Percentiles rank a stretch among this genome's conserved stretches.
These are phyloP conservation scores for Viola odorata DNA, from an alignment of 345 rosid genomes.

Conservation along the genomic window DNA sequence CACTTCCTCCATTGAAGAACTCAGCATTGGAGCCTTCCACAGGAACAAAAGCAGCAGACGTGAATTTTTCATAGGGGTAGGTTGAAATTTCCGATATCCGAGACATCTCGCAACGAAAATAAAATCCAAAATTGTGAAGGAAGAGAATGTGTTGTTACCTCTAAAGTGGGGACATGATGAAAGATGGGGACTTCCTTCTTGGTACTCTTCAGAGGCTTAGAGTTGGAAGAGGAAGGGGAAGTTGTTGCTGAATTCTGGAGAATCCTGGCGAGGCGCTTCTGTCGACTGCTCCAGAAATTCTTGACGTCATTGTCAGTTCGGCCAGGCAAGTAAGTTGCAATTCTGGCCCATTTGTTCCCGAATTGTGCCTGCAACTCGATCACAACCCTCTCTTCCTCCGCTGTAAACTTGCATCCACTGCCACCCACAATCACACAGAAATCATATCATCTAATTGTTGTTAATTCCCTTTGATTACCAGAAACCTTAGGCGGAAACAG, in stretches of 20 bases:
- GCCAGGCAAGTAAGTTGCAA: constrained; percentile 76
- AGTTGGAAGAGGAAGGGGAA: constrained; percentile 24
- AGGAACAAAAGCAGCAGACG: not conserved
- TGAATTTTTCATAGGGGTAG: too few species aligned
- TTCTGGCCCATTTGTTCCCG: constrained; percentile 95
- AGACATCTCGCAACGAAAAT: too few species aligned
- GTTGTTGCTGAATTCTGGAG: constrained; percentile 39
- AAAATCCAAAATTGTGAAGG: too few species aligned
- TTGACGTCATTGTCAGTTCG: constrained; percentile 92
- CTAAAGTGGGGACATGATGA: constrained; percentile 12
- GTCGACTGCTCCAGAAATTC: constrained; percentile 96
- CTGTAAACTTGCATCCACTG: constrained; percentile 86
- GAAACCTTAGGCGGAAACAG: too few species aligned
- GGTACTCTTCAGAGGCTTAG: constrained; percentile 27
- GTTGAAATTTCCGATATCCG: too few species aligned
- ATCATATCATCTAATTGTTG: too few species aligned
- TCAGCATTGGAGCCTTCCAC: constrained; percentile 27
- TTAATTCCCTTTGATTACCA: too few species aligned
- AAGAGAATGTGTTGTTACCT: constrained; percentile 19
- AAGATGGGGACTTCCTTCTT: constrained; percentile 14
- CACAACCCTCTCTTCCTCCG: constrained; percentile 83
- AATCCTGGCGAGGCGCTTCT: constrained; percentile 73
- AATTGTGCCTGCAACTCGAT: constrained; percentile 76
- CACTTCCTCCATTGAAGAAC: constrained; percentile 38
- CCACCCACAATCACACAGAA: not conserved